Evolutionary conservation across 2,329 filamentous ascomycete species (phyloP), one percentile per base, ranked within the genome.

Genomic region (Pseudocercospora musae): DNA sequence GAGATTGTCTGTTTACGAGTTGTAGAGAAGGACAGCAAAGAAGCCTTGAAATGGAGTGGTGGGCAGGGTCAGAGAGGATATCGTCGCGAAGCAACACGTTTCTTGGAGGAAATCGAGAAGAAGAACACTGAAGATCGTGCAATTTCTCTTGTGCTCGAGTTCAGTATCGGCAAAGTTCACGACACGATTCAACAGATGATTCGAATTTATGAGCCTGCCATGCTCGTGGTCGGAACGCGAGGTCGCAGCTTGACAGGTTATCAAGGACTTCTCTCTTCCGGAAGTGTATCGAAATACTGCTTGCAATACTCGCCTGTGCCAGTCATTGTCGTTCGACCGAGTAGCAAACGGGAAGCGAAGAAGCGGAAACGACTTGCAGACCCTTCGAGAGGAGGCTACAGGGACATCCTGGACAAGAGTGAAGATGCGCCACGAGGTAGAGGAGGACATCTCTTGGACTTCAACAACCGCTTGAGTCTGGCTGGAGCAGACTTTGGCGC

Each of bases 201-300:
- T 68, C 88, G 91, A 71, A 89, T 96, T 64, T 94, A 97, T 76
- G 90, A 96, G 73, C 93, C 93, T 2, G 91, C 91, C 2, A 93
- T 96, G 79, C 84, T 97, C 21, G 89, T 97, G 27, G 93, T 97
- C 15, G 93, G 93, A 48, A 96, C 93, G 1, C 86, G 90, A 70
- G 93, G 93, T 50, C 86, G 92, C 59, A 94, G 89, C 40, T 82
- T 96, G 1, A 91, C 91, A 33, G 92, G 92, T 25, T 88, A 96
- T 61, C 92, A 96, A 74, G 91, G 91, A 53, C 81, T 96, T 29
- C 85, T 96, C 46, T 91, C 91, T 54, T 69, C 65, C 27, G 95
- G 92, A 66, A 95, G 90, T 0, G 93, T 96, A 49, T 96, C 91
- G 25, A 96, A 96, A 74, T 97, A 96, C 78, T 96, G 93, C 72